phyloP scores from a whole-genome alignment of 2,329 filamentous ascomycete species.

The Ramichloridium luteum region DNA sequence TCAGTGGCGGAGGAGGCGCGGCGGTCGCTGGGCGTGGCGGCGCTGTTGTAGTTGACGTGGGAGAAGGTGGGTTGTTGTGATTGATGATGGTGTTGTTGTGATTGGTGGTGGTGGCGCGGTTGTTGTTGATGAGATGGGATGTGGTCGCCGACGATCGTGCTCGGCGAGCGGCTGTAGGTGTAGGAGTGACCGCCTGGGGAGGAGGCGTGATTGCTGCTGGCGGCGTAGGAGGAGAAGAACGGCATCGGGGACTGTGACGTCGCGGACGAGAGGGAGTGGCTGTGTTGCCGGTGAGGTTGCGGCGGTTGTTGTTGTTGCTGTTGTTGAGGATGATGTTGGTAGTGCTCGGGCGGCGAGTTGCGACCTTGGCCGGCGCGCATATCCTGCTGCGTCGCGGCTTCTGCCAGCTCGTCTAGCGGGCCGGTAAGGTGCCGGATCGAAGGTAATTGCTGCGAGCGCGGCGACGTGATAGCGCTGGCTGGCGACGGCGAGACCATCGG shows the following conservation, averaged over 20 bases:
- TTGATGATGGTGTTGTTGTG: slow-evolving; percentile 16
- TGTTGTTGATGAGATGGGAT: slow-evolving; percentile 1
- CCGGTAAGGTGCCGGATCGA: slow-evolving; percentile 23
- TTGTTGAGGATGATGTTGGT: too few species aligned
- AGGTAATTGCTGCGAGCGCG: slow-evolving; percentile 20
- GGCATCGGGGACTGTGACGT: slow-evolving; percentile 17
- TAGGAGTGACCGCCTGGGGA: too few species aligned
- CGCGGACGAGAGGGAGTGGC: slow-evolving; percentile 20
- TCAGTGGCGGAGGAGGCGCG: slow-evolving; percentile 13
- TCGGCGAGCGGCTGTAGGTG: too few species aligned
- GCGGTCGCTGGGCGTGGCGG: too few species aligned
- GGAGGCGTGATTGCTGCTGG: too few species aligned
- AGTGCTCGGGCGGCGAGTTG: too few species aligned
- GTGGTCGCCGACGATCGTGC: too few species aligned
- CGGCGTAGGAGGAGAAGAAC: slow-evolving; percentile 14
- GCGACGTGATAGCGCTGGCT: slow-evolving; percentile 8
- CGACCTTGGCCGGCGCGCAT: too few species aligned
- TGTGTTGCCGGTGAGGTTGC: slow-evolving; percentile 16
- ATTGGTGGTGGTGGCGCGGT: neutral
- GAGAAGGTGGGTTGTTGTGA: too few species aligned
- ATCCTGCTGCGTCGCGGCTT: slow-evolving; percentile 13
- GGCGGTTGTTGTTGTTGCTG: slow-evolving; percentile 4
- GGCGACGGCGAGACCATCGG: slow-evolving; percentile 17
- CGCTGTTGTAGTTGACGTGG: slow-evolving; percentile 13
- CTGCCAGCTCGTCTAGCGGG: slow-evolving; percentile 25